phyloP scores from a whole-genome alignment of 352 stramenopile species.

The Achlya hypogyna region DNA sequence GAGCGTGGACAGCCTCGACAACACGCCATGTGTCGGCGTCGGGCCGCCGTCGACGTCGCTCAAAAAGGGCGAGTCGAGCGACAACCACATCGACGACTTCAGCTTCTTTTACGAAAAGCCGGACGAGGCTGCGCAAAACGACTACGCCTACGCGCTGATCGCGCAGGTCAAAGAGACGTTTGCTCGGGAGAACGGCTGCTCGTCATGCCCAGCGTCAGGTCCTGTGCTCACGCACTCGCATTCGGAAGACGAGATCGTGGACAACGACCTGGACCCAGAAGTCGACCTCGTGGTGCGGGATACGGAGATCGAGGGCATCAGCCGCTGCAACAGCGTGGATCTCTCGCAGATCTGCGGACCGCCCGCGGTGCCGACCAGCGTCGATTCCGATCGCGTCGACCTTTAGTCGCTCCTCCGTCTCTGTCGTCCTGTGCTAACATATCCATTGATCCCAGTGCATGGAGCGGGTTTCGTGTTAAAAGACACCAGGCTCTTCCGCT shows the following conservation, averaged over 20 bases:
- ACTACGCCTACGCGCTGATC: constrained; percentile 15
- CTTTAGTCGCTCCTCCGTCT: no score
- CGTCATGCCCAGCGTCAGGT: not conserved
- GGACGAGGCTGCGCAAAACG: constrained; percentile 26
- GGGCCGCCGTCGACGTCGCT: constrained; percentile 32
- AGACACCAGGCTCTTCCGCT: no score
- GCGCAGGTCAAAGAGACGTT: constrained; percentile 21
- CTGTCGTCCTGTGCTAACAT: no score
- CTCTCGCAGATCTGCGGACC: not conserved
- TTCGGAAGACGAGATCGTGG: not conserved
- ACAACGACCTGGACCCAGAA: constrained; percentile 17
- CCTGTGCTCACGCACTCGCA: not conserved
- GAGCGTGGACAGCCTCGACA: constrained; percentile 65
- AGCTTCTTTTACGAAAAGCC: constrained; percentile 79
- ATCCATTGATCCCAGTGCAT: no score
- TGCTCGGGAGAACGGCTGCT: not conserved
- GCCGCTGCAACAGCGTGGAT: constrained; percentile 1
- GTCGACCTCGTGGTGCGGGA: constrained; percentile 16
- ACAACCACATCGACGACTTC: constrained; percentile 83
- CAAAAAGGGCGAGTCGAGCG: constrained; percentile 28
- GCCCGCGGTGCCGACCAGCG: not conserved
- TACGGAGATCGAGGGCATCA: not conserved
- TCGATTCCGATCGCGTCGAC: not conserved
- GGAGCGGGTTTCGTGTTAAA: no score
- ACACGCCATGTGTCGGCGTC: constrained; percentile 47